Evolutionary conservation across 1,284 basidiomycete species (phyloP), one percentile per base, ranked within the genome.

Genomic region (Ustilago crameri): DNA sequence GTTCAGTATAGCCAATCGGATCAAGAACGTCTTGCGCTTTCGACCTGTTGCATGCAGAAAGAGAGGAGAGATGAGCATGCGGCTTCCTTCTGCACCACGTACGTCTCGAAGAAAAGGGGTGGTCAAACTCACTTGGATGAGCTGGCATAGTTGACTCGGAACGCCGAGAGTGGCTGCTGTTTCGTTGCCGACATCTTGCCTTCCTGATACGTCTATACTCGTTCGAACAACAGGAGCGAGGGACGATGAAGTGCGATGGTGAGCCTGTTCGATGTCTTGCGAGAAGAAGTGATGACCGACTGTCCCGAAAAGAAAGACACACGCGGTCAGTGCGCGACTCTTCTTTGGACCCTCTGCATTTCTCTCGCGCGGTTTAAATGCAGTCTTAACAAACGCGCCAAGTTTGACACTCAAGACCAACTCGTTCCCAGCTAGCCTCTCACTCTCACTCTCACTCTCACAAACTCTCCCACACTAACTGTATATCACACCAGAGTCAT

Each of bases 131-230:
- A 70, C 67, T 66, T 71, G 47, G 62, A 57, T 9, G 58, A 41
- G 58, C 59, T 46, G n/a, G 54, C 58, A 26, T 72, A 72, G 51
- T 60, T 63, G 58, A 72, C 48, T 50, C 69, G 42, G 45, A 56
- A 72, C 0, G 69, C 62, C 41, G 69, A 62, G 15, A 72, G 63
- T 22, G 69, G 63, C 56, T 53, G 50, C 27, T 51, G 51, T 47
- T 50, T 35, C 17, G 12, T 34, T n/a, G n/a, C n/a, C n/a, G n/a
- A n/a, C n/a, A n/a, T n/a, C n/a, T n/a, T n/a, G n/a, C n/a, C n/a
- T n/a, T n/a, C n/a, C n/a, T n/a, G n/a, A n/a, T n/a, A n/a, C n/a
- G n/a, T n/a, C n/a, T n/a, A n/a, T n/a, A n/a, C n/a, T n/a, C n/a
- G n/a, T n/a, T n/a, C n/a, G n/a, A n/a, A n/a, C n/a, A n/a, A n/a